phyloP scores from a whole-genome alignment of 1,139 yeast genomes.

The Candida sp. region DNA sequence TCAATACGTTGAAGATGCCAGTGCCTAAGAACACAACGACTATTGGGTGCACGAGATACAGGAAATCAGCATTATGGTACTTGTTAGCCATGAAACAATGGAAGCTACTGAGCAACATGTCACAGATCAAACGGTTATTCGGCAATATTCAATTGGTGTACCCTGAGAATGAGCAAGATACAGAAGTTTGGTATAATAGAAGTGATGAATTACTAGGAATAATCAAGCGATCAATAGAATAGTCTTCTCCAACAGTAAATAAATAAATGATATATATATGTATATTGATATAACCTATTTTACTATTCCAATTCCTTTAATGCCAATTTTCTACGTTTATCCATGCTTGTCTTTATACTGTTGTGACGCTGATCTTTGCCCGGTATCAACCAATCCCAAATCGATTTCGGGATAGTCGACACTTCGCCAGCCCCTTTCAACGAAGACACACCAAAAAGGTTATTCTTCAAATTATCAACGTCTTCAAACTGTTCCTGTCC shows the following conservation, averaged over 20 bases:
- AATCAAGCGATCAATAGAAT: conserved; percentile 23
- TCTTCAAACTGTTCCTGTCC: conserved; percentile 29
- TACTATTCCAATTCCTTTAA: conserved; percentile 41
- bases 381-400: conserved; percentile 31
- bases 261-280: neutral
- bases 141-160: conserved; percentile 28
- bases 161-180: conserved; percentile 18
- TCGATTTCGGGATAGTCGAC: conserved; percentile 27
- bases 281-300: neutral
- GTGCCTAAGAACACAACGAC: conserved; percentile 39
- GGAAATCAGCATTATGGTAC: conserved; percentile 85
- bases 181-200: conserved; percentile 41
- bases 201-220: conserved; percentile 34
- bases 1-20: conserved; percentile 42
- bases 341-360: conserved; percentile 32
- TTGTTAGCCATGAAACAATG: conserved; percentile 79
- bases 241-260: conserved; percentile 5
- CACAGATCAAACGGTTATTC: conserved; percentile 28
- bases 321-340: conserved; percentile 46
- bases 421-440: conserved; percentile 44
- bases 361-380: conserved; percentile 14
- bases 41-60: conserved; percentile 58
- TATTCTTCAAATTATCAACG: conserved; percentile 34
- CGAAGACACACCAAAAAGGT: conserved; percentile 44
- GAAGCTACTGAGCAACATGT: conserved; percentile 36